Conservation (phyloP, 495 filamentous ascomycete species). For the Tirmania nivea region DNA sequence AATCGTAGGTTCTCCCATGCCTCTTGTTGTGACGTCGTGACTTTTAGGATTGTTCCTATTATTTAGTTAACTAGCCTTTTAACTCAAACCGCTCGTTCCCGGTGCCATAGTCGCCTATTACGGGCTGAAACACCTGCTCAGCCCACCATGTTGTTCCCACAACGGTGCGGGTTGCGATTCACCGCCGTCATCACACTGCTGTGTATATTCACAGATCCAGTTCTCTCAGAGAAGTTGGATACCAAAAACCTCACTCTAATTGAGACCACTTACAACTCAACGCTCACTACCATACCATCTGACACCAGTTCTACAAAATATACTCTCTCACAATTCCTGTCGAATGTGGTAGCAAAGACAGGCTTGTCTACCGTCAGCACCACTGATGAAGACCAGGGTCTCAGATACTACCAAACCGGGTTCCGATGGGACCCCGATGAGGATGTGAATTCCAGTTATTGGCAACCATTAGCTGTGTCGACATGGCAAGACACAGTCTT, state of each 20-base stretch:
- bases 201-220: no score
- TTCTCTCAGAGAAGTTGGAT: not conserved
- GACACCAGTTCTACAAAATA: not conserved
- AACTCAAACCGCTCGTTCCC: no score
- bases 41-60: no score
- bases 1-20: no score
- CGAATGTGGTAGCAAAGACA: not conserved
- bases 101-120: no score
- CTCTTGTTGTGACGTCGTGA: no score
- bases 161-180: no score
- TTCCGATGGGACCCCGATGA: not conserved
- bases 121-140: no score
- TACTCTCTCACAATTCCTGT: not conserved
- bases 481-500: not conserved
- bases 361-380: not conserved
- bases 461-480: not conserved
- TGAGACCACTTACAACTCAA: not conserved
- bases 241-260: not conserved
- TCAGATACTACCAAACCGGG: not conserved
- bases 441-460: not conserved
- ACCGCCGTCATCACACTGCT: no score
- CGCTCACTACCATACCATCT: not conserved
- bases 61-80: no score
- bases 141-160: no score
- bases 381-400: not conserved